These are phyloP conservation scores for Mycena citricolor DNA, from an alignment of 1,284 basidiomycete species.

Conservation along the genomic window DNA sequence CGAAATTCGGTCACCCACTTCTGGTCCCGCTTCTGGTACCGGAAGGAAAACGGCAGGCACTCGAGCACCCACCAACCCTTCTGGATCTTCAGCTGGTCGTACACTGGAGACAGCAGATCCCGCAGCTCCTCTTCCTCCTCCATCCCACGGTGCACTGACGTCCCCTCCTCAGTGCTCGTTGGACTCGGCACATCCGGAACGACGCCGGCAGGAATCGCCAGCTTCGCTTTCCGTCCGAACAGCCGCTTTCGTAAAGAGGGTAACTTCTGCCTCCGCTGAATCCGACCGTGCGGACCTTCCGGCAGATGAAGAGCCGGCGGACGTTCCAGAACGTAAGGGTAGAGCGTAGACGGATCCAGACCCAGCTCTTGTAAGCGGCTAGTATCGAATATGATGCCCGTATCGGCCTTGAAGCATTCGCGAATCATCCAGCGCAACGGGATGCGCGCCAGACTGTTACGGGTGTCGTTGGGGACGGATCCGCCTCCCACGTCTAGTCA, in stretches of 20 bases:
- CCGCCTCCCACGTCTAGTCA: conserved; percentile 43
- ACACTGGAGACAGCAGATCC: conserved; percentile 40
- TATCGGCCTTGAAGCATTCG: conserved; percentile 51
- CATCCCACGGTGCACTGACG: conserved; percentile 28
- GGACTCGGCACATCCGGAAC: conserved; percentile 6
- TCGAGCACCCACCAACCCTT: conserved; percentile 45
- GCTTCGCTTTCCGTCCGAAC: conserved; percentile 6
- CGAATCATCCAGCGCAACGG: conserved; percentile 67
- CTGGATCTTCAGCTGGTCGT: conserved; percentile 44
- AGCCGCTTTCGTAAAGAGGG: no score
- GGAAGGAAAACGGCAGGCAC: conserved; percentile 28
- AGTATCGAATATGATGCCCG: conserved; percentile 42
- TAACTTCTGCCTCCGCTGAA: no score
- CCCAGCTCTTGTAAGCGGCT: conserved; percentile 39
- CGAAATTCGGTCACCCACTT: conserved; percentile 32
- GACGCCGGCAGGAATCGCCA: conserved; percentile 5
- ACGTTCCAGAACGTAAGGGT: conserved; percentile 29
- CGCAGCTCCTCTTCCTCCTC: conserved; percentile 48
- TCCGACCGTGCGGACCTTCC: no score
- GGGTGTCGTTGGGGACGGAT: conserved; percentile 48
- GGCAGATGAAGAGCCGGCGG: no score
- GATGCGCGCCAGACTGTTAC: conserved; percentile 55
- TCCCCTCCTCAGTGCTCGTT: neutral
- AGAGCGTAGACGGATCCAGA: conserved; percentile 31
- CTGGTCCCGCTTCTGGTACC: conserved; percentile 28